Evolutionary conservation across 768 basidiomycete species (phyloP).

Genomic region (Boletus vermiculosoides): DNA sequence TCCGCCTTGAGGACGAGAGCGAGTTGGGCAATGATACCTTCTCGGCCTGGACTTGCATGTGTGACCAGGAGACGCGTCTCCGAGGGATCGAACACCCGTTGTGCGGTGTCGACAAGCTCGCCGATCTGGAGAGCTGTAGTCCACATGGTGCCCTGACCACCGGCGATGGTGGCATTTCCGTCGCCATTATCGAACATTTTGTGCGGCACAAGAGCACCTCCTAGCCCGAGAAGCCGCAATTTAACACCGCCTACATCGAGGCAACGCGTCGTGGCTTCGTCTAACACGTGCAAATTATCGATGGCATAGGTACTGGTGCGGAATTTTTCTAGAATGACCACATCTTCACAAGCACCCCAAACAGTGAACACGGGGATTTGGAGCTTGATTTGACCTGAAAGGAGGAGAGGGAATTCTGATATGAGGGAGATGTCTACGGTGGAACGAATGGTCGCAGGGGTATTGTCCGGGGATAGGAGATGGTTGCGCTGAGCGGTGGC

Average conservation of each 20-base stretch:
- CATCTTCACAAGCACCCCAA: constrained; percentile 97
- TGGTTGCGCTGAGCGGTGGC: constrained; percentile 77
- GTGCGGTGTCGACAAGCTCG: constrained; percentile 96
- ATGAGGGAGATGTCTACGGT: constrained; percentile 76
- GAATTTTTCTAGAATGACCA: constrained; percentile 89
- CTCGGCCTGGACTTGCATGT: constrained; percentile 89
- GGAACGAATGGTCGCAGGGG: constrained; percentile 64
- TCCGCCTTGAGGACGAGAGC: constrained; percentile 91
- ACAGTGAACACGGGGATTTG: constrained; percentile 94
- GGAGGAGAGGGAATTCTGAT: constrained; percentile 91
- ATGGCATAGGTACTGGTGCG: constrained; percentile 78
- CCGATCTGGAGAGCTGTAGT: constrained; percentile 96
- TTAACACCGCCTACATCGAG: constrained; percentile 92
- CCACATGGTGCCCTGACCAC: constrained; percentile 99
- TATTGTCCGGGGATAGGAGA: constrained; percentile 71
- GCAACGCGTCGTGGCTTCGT: constrained; percentile 92
- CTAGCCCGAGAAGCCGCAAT: constrained; percentile 91
- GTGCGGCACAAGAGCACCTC: constrained; percentile 92
- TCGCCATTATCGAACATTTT: constrained; percentile 96
- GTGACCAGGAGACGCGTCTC: constrained; percentile 94
- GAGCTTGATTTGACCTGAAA: constrained; percentile 88
- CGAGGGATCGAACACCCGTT: constrained; percentile 86
- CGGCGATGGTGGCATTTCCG: constrained; percentile 94
- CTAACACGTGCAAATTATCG: constrained; percentile 87
- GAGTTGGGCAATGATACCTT: constrained; percentile 90